Base-by-base conservation (phyloP, 331 rosid species). In the Malus hybrid region DNA sequence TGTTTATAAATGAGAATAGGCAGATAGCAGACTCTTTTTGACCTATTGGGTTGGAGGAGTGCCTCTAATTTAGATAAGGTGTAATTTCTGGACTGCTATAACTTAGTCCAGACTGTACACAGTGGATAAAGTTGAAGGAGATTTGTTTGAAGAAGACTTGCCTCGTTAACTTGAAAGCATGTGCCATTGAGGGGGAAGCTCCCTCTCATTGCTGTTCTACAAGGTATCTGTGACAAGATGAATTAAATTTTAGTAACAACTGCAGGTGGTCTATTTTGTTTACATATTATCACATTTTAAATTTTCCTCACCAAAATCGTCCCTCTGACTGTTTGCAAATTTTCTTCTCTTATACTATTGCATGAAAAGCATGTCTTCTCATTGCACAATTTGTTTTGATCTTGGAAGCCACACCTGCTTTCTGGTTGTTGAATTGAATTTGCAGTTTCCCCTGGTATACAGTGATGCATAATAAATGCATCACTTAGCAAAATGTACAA, bases 281-380 rank as follows among this genome's bases (percentile, higher is more conserved):
- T 44, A 80, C 65, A 66, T 11, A 7, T 63, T 24, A 65, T 44
- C 10, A 46, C 44, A 24, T 14, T 18, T 4, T 32, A 50, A n/a
- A 6, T 33, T 67, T 71, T 65, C 10, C 83, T 85, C 82, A 94
- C 99, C 95, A 94, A 83, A 65, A 94, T 55, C 22, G 99, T 94
- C 68, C 97, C 99, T 84, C 97, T 85, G 76, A 91, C 92, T 73
- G 84, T 88, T 74, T 87, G 96, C 59, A 90, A 85, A 72, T 85
- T 85, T 66, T 87, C 89, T 85, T 94, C 98, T 79, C 87, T 85
- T 65, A 84, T 77, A 79, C 93, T 86, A 79, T 79, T 91, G 82
- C 96, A 94, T 71, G 96, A 78, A 84, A 78, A 83, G 34, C 97
- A 94, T 75, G 92, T 88, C 65, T 77, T 62, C 73, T 90, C 90